A percentile compares a stretch with the other conserved stretches of the same genome.
Conservation (phyloP, 140 eudicot species). For the Senecio squalidus region DNA sequence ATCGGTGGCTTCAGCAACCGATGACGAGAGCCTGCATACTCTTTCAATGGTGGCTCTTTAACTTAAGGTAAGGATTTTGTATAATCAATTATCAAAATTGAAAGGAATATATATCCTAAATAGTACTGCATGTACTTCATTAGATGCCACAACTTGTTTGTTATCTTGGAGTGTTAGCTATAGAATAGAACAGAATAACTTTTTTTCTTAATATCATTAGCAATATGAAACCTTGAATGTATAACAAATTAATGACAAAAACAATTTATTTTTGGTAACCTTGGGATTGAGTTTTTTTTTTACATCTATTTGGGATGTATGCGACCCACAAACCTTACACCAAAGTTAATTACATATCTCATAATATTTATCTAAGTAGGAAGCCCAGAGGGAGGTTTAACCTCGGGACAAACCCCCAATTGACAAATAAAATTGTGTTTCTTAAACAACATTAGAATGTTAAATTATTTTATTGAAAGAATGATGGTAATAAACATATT, state of each 20-base stretch:
- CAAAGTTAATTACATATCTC: no score
- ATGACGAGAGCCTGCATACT: constrained; percentile 35
- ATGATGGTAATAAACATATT: no score
- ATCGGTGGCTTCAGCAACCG: constrained; percentile 7
- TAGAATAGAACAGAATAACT: background rate
- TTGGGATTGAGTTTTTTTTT: background rate
- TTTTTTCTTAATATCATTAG: no score
- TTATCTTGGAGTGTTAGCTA: background rate
- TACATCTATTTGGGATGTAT: no score
- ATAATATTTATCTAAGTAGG: no score
- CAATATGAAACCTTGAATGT: background rate
- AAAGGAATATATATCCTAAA: background rate
- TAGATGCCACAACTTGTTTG: constrained; percentile 1
- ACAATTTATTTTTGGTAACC: background rate
- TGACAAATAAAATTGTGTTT: no score
- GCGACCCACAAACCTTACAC: no score
- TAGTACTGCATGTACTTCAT: background rate
- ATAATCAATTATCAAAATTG: background rate
- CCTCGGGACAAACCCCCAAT: no score
- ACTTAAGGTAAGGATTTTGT: background rate
- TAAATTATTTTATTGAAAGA: no score
- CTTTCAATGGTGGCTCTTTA: constrained; percentile 46
- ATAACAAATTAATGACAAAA: background rate
- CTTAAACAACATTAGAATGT: no score
- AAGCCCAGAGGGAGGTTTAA: no score